phyloP scores from a whole-genome alignment of 495 filamentous ascomycete species.

The Penicillium desertorum region DNA sequence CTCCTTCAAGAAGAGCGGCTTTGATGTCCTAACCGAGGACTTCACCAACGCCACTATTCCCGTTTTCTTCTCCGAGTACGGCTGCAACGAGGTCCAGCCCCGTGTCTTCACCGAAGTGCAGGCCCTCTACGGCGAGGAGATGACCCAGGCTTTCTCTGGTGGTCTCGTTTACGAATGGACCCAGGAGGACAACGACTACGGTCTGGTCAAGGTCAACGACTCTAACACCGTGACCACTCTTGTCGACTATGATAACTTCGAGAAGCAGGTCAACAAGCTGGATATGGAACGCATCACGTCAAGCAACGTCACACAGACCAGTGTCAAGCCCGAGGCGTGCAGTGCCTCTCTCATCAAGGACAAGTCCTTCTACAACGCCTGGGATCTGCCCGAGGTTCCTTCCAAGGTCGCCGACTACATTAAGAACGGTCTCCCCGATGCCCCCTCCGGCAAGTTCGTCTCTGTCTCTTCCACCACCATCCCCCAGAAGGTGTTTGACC shows the following conservation, averaged over 20 bases:
- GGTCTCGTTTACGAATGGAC: constrained; percentile 89
- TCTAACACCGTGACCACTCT: constrained; percentile 65
- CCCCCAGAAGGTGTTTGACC: constrained; percentile 53
- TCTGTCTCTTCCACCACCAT: constrained; percentile 54
- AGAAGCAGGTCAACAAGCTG: constrained; percentile 69
- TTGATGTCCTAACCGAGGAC: constrained; percentile 66
- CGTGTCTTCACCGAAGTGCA: constrained; percentile 81
- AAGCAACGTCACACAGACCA: constrained; percentile 53
- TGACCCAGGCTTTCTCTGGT: constrained; percentile 77
- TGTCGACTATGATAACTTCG: constrained; percentile 73
- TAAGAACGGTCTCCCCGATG: constrained; percentile 51
- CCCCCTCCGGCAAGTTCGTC: constrained; percentile 58
- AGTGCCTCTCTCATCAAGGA: constrained; percentile 57
- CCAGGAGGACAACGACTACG: constrained; percentile 77
- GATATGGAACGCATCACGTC: constrained; percentile 64
- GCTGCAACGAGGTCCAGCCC: constrained; percentile 80
- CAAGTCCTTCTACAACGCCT: constrained; percentile 67
- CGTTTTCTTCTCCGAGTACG: constrained; percentile 95
- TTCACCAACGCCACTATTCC: constrained; percentile 75
- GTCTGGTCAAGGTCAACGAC: constrained; percentile 67
- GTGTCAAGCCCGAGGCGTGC: constrained; percentile 58
- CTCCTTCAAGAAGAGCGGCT: constrained; percentile 66
- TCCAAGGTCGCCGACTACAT: constrained; percentile 53
- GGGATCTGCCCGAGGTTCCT: constrained; percentile 64
- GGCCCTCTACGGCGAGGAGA: constrained; percentile 75